Conservation (phyloP, 2,329 filamentous ascomycete species). For the Herpotrichia juniperi region DNA sequence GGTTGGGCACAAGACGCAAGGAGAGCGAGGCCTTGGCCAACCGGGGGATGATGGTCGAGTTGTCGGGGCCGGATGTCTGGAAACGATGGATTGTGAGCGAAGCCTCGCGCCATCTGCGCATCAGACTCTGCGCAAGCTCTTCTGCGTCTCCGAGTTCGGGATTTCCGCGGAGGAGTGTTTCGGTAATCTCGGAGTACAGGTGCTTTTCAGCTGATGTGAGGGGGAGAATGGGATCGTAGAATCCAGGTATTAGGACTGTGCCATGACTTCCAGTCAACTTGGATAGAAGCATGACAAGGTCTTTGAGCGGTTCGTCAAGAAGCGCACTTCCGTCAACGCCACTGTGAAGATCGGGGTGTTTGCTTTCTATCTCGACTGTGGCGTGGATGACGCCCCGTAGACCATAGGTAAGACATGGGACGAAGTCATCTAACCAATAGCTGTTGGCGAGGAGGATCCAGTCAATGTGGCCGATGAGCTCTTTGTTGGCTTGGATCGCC, state of each 20-base stretch:
- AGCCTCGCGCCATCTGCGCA: conserved; percentile 94
- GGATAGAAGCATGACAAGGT: conserved; percentile 82
- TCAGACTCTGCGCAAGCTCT: conserved; percentile 80
- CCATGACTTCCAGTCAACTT: conserved; percentile 83
- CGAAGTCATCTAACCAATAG: conserved; percentile 97
- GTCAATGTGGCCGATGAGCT: conserved; percentile 86
- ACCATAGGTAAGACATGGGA: conserved; percentile 94
- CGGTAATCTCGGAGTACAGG: conserved; percentile 83
- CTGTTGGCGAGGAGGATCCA: conserved; percentile 96
- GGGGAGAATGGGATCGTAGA: conserved; percentile 83
- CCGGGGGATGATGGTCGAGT: conserved; percentile 88
- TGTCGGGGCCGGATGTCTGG: conserved; percentile 85
- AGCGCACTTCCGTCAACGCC: conserved; percentile 95
- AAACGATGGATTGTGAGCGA: conserved; percentile 94
- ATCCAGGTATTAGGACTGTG: conserved; percentile 81
- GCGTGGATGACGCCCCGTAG: conserved; percentile 92
- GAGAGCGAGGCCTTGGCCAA: conserved; percentile 89
- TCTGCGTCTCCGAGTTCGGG: conserved; percentile 68
- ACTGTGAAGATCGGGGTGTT: conserved; percentile 87
- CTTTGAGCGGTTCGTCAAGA: conserved; percentile 89
- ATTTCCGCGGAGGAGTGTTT: conserved; percentile 74
- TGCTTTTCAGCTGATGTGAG: conserved; percentile 77
- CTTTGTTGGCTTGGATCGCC: conserved; percentile 78
- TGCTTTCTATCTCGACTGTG: conserved; percentile 84
- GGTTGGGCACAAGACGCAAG: conserved; percentile 89